Base-by-base conservation (phyloP, 139 green algal species). In the Coccomyxa sp. region DNA sequence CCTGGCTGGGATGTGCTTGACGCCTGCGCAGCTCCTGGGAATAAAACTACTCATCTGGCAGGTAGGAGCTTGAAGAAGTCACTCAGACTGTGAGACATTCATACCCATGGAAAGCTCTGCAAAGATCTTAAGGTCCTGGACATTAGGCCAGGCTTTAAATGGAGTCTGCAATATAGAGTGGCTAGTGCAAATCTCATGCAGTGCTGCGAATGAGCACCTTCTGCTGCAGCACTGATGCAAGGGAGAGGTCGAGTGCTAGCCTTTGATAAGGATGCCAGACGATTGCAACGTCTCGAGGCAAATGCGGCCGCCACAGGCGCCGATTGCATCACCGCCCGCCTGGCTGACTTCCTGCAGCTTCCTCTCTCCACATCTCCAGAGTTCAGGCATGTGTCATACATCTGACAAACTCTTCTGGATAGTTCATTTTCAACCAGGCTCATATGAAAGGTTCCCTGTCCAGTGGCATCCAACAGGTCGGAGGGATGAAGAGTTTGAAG, bases 11-110 rank as follows among this genome's bases (percentile, higher is more conserved):
- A 86, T 23, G 90, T 98, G 21, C 59, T 99, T 77, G 96, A 99
- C 89, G 93, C 90, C 63, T 99, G 96, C 85, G 95, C 96, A 0
- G 97, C 97, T 11, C 97, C 97, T 0, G 97, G 97, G 75, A 99
- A 99, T 92, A 99, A 99, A 85, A 99, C 97, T 0, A 99, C 95
- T 0, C 97, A 99, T 82, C 74, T 98, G 32, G 96, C 82, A 83
- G 83, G 85, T 88, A 25, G 71, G 66, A 7, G 38, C 38, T 51
- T 7, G 7, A 51, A 51, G 38, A 51, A 3, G 7, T 51, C 38
- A 51, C 38, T 7, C 38, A 51, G 3, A 51, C 38, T 51, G 38
- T 51, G 38, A 51, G 7, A 7, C 38, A 11, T 11, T 51, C 38
- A 51, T 51, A 7, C 38, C 38, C 38, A 51, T 3, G 38, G 38